These are phyloP conservation scores for Fusarium udum DNA, from an alignment of 2,329 filamentous ascomycete genomes.

Conservation along the genomic window DNA sequence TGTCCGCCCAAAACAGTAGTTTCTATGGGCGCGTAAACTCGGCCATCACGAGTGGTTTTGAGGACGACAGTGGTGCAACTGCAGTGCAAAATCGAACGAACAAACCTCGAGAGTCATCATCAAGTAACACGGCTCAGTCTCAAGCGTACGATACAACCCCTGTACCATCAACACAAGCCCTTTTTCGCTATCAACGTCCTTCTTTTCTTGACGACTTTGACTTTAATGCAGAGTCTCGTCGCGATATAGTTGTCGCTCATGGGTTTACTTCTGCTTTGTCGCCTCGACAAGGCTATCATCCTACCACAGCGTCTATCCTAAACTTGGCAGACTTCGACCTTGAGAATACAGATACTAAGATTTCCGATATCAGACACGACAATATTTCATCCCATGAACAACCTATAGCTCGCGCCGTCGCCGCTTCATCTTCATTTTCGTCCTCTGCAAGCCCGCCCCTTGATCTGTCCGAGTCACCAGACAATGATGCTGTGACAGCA, in stretches of 20 bases:
- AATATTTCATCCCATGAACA: background rate
- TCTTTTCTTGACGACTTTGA: constrained; percentile 37
- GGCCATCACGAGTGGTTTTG: constrained; percentile 46
- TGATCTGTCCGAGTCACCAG: constrained; percentile 45
- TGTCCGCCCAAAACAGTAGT: constrained; percentile 37
- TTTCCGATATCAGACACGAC: background rate
- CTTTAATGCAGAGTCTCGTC: constrained; percentile 7
- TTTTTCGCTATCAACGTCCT: constrained; percentile 34
- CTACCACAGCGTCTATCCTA: constrained; percentile 34
- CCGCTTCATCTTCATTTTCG: constrained; percentile 12
- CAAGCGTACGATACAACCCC: constrained; percentile 21
- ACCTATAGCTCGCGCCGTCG: background rate
- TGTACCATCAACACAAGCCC: constrained; percentile 3
- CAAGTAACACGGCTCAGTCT: background rate
- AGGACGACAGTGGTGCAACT: constrained; percentile 40
- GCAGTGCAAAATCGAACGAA: background rate
- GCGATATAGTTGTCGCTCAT: background rate
- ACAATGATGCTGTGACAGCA: constrained; percentile 43
- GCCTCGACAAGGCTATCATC: constrained; percentile 29
- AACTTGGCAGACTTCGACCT: constrained; percentile 22
- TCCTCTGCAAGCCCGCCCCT: constrained; percentile 44
- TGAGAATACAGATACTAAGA: background rate
- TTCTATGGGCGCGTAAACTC: constrained; percentile 46
- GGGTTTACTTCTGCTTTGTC: background rate
- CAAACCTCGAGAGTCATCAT: background rate